Percentiles rank a stretch among this genome's conserved stretches.
These are phyloP conservation scores for Flaveria ramosissima DNA, from an alignment of 129 eudicot genomes.

Conservation along the genomic window DNA sequence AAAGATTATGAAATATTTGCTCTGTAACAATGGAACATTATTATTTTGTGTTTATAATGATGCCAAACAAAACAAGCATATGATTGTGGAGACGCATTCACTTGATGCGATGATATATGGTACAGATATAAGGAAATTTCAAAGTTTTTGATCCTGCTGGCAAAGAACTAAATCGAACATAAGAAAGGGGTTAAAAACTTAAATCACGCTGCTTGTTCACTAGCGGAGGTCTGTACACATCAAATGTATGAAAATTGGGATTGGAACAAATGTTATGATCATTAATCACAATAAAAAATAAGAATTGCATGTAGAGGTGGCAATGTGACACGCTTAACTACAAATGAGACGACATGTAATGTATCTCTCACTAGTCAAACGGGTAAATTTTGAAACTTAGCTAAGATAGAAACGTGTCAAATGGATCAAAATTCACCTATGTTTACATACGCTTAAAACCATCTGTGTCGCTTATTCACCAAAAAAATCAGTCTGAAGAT, in stretches of 20 bases:
- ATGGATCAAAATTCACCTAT: background rate
- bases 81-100: slow-evolving; percentile 1
- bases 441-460: background rate
- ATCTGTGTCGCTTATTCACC: background rate
- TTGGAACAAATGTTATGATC: background rate
- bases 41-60: background rate
- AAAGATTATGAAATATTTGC: slow-evolving; percentile 11
- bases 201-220: background rate
- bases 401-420: background rate
- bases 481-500: background rate
- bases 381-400: background rate
- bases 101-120: background rate
- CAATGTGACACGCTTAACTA: background rate
- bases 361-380: background rate
- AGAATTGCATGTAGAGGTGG: slow-evolving; percentile 1
- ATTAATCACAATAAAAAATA: background rate
- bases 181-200: background rate
- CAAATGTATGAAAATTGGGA: background rate
- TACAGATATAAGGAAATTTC: background rate
- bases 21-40: slow-evolving; percentile 7
- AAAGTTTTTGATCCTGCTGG: background rate
- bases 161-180: background rate
- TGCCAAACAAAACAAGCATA: slow-evolving; percentile 2
- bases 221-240: slow-evolving; percentile 1
- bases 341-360: background rate